A percentile compares a stretch with the other conserved stretches of the same genome.
Evolutionary conservation across 441 rosid genomes (phyloP).

Genomic region (Populus hybrid): DNA sequence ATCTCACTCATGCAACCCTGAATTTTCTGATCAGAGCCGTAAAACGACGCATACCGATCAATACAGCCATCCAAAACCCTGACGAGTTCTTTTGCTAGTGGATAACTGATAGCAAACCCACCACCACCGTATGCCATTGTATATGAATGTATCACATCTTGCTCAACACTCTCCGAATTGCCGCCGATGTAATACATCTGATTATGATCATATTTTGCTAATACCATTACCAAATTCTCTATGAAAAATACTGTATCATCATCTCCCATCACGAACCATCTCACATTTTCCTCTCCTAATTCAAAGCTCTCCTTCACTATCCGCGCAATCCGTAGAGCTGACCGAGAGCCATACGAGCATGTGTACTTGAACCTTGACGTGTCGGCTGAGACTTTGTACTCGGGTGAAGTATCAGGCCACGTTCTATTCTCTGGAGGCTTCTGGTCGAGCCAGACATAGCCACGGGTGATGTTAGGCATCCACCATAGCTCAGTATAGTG

Average conservation of each 20-base stretch:
- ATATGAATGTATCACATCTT: constrained; percentile 59
- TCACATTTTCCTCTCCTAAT: constrained; percentile 48
- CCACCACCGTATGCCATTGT: constrained; percentile 87
- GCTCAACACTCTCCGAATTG: constrained; percentile 77
- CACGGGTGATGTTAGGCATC: constrained; percentile 58
- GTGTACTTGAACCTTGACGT: constrained; percentile 66
- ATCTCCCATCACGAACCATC: constrained; percentile 94
- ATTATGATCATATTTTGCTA: constrained; percentile 65
- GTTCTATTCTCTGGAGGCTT: constrained; percentile 32
- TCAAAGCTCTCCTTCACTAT: constrained; percentile 73
- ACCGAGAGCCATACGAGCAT: constrained; percentile 62
- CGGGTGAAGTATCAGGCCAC: constrained; percentile 47
- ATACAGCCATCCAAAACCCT: constrained; percentile 67
- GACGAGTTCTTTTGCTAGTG: constrained; percentile 59
- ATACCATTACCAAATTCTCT: constrained; percentile 57
- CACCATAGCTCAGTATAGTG: constrained; percentile 72
- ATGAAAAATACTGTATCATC: constrained; percentile 80
- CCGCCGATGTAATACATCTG: constrained; percentile 83
- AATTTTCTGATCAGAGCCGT: constrained; percentile 78
- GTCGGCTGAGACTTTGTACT: constrained; percentile 53
- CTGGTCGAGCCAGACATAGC: constrained; percentile 77
- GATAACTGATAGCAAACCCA: constrained; percentile 77
- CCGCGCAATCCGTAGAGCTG: constrained; percentile 73
- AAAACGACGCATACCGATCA: constrained; percentile 52
- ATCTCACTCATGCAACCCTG: constrained; percentile 65